A percentile compares a stretch with the other conserved stretches of the same genome.
Evolutionary conservation across 306 rosid species (phyloP).

Genomic region (Casuarina equisetifolia): DNA sequence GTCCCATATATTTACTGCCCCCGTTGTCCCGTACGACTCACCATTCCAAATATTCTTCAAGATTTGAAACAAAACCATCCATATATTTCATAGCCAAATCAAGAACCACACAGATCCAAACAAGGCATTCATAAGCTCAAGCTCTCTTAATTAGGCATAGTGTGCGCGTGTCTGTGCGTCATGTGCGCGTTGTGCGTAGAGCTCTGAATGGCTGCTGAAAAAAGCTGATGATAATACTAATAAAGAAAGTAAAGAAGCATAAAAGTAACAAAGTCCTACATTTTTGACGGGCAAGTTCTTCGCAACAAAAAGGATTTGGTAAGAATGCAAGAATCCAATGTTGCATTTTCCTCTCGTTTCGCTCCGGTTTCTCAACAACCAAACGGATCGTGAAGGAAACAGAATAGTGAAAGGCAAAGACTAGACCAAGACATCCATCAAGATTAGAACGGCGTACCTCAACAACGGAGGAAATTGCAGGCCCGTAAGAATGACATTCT

Average conservation of each 20-base stretch:
- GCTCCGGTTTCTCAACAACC: conserved; percentile 6
- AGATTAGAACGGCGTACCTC: conserved; percentile 9
- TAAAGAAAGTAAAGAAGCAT: background rate
- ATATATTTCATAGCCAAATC: background rate
- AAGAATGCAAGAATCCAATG: conserved; percentile 8
- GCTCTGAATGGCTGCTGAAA: conserved; percentile 26
- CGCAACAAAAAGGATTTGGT: background rate
- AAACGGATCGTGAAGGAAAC: conserved; percentile 13
- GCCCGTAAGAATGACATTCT: conserved; percentile 15
- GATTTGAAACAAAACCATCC: conserved; percentile 1
- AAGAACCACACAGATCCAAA: conserved; percentile 23
- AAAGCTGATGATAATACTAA: conserved; percentile 8
- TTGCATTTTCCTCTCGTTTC: background rate
- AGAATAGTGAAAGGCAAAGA: conserved; percentile 1
- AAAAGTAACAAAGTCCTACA: conserved; percentile 20
- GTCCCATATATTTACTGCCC: no score
- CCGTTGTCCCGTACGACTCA: no score
- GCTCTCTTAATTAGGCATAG: background rate
- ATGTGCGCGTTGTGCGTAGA: background rate
- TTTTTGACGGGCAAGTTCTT: background rate
- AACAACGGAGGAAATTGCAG: conserved; percentile 23
- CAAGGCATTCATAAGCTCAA: conserved; percentile 13
- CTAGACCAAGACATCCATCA: background rate
- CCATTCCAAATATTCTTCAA: background rate
- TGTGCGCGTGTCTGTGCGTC: no score